Evolutionary conservation across 1,284 basidiomycete species (phyloP).

Genomic region (Singerocomus inundabilis): DNA sequence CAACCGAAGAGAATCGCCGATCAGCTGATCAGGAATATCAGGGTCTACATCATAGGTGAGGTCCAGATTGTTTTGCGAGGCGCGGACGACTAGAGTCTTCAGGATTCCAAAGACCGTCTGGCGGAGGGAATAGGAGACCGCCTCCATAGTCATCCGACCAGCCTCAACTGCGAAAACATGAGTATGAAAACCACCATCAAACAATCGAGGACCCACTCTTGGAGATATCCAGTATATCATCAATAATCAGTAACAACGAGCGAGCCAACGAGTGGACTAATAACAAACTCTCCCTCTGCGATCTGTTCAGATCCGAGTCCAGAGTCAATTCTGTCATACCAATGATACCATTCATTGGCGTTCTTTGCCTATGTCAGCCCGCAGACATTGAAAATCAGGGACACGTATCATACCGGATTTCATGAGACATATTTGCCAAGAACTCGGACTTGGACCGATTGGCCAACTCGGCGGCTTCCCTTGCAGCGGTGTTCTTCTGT

Average conservation of each 20-base stretch:
- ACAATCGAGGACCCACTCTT: slow-evolving; percentile 68
- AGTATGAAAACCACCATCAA: background rate
- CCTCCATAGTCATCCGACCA: slow-evolving; percentile 99
- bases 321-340: slow-evolving; percentile 99
- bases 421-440: slow-evolving; percentile 96
- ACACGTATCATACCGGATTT: slow-evolving; percentile 68
- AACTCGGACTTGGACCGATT: slow-evolving; percentile 98
- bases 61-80: slow-evolving; percentile 96
- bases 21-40: slow-evolving; percentile 94
- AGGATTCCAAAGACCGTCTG: slow-evolving; percentile 97
- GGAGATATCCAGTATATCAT: slow-evolving; percentile 97
- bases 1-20: slow-evolving; percentile 93
- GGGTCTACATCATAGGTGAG: slow-evolving; percentile 96
- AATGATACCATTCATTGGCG: slow-evolving; percentile 99
- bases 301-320: slow-evolving; percentile 86
- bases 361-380: slow-evolving; percentile 47
- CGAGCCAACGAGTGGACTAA: slow-evolving; percentile 95
- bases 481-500: slow-evolving; percentile 98
- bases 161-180: slow-evolving; percentile 76
- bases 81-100: slow-evolving; percentile 97
- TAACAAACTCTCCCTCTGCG: slow-evolving; percentile 92
- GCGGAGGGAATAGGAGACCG: slow-evolving; percentile 96
- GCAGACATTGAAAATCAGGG: background rate
- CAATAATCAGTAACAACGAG: slow-evolving; percentile 94
- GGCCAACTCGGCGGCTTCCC: slow-evolving; percentile 95